phyloP scores from a whole-genome alignment of 2,329 filamentous ascomycete species.

The Aspergillus oerlinghausenensis region DNA sequence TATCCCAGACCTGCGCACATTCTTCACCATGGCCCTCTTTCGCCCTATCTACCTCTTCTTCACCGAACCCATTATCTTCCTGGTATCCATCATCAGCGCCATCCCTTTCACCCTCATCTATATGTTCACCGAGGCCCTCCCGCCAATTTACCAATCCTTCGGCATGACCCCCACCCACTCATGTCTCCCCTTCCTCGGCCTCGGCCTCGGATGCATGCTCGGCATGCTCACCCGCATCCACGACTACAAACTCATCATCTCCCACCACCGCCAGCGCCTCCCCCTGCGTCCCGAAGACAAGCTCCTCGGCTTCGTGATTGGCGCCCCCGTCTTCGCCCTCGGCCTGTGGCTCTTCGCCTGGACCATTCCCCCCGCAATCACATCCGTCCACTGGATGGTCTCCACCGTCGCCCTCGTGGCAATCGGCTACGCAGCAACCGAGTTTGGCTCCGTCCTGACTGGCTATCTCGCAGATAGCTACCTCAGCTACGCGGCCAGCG shows the following conservation, averaged over 20 bases:
- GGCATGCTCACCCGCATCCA: conserved; percentile 42
- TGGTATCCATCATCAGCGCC: conserved; percentile 39
- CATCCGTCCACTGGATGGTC: conserved; percentile 35
- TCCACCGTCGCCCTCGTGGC: conserved; percentile 39
- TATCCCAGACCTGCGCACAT: conserved; percentile 30
- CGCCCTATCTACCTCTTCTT: conserved; percentile 41
- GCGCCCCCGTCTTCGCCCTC: conserved; percentile 41
- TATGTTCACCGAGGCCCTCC: conserved; percentile 44
- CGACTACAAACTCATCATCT: conserved; percentile 34
- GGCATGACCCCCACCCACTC: conserved; percentile 31
- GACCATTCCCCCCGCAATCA: conserved; percentile 42
- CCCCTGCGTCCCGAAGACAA: conserved; percentile 44
- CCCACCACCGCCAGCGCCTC: conserved; percentile 14
- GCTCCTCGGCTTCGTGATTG: conserved; percentile 43
- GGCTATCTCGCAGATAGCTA: conserved; percentile 46
- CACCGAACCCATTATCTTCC: conserved; percentile 44
- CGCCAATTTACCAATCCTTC: conserved; percentile 36
- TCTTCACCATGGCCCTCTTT: conserved; percentile 34
- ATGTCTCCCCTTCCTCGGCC: conserved; percentile 39
- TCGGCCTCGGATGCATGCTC: conserved; percentile 37
- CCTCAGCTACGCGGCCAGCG: conserved; percentile 42
- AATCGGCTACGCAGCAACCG: conserved; percentile 47
- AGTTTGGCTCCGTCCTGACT: conserved; percentile 40
- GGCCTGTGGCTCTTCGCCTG: conserved; percentile 48
- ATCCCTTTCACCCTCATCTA: conserved; percentile 45